phyloP scores from a whole-genome alignment of 1,139 yeast species.

The Blastobotrys persicus region DNA sequence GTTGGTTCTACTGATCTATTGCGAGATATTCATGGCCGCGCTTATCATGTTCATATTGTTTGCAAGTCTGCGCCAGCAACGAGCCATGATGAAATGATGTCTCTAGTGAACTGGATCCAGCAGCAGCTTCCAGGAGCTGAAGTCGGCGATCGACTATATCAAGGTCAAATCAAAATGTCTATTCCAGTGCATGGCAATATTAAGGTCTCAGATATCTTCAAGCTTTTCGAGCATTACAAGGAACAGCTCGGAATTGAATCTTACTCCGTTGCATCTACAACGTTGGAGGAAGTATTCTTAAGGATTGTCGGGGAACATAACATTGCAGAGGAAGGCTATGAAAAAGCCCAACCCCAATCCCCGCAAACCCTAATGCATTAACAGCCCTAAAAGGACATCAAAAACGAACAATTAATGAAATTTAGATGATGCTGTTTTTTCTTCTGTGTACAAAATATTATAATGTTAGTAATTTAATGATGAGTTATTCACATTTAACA shows the following conservation, averaged over 20 bases:
- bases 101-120: slow-evolving; percentile 25
- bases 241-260: slow-evolving; percentile 30
- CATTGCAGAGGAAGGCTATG: slow-evolving; percentile 17
- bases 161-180: slow-evolving; percentile 37
- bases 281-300: slow-evolving; percentile 39
- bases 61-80: slow-evolving; percentile 33
- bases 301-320: slow-evolving; percentile 32
- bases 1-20: slow-evolving; percentile 35
- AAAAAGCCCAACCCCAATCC: slow-evolving; percentile 4
- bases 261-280: slow-evolving; percentile 36
- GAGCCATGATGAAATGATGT: slow-evolving; percentile 27
- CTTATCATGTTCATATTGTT: slow-evolving; percentile 34
- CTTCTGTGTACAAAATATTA: slow-evolving; percentile 1
- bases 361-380: slow-evolving; percentile 1
- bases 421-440: slow-evolving; percentile 9
- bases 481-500: background rate
- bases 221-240: slow-evolving; percentile 31
- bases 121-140: slow-evolving; percentile 27
- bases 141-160: slow-evolving; percentile 35
- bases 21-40: slow-evolving; percentile 32
- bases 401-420: background rate
- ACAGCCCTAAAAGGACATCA: background rate
- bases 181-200: slow-evolving; percentile 25
- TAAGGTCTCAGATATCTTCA: slow-evolving; percentile 29
- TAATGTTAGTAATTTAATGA: background rate